Evolutionary conservation across 177 flowering plant genomes (phyloP).

Genomic region (Telopea speciosissima): DNA sequence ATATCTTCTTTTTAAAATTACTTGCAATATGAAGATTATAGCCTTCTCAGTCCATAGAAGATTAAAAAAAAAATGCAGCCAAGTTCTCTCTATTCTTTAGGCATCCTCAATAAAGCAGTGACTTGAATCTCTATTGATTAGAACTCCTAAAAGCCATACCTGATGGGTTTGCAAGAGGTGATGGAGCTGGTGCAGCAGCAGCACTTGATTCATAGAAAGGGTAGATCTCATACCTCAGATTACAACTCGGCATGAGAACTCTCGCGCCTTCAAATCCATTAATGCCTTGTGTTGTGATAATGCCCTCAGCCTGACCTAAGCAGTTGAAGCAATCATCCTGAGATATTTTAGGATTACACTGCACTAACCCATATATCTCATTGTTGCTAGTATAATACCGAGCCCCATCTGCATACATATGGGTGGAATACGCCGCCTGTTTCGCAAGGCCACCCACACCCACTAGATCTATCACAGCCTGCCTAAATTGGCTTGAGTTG

Average conservation of each 20-base stretch:
- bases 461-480: not conserved
- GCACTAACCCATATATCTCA: conserved; percentile 13
- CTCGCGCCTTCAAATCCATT: not conserved
- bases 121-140: too few species aligned
- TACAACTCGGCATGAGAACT: conserved; percentile 1
- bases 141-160: not conserved
- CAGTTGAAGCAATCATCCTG: conserved; percentile 4
- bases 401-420: not conserved
- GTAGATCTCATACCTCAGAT: not conserved
- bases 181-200: not conserved
- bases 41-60: too few species aligned
- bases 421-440: not conserved
- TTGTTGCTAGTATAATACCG: not conserved
- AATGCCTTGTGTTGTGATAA: not conserved
- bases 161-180: not conserved
- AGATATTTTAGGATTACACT: conserved; percentile 14
- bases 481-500: not conserved
- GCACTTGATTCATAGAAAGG: not conserved
- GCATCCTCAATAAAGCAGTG: too few species aligned
- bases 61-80: too few species aligned
- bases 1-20: too few species aligned
- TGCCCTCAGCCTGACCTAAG: not conserved
- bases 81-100: too few species aligned
- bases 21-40: too few species aligned
- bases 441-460: not conserved